Conservation (phyloP, 106 monocot genomes). For the Ottelia alismoides region DNA sequence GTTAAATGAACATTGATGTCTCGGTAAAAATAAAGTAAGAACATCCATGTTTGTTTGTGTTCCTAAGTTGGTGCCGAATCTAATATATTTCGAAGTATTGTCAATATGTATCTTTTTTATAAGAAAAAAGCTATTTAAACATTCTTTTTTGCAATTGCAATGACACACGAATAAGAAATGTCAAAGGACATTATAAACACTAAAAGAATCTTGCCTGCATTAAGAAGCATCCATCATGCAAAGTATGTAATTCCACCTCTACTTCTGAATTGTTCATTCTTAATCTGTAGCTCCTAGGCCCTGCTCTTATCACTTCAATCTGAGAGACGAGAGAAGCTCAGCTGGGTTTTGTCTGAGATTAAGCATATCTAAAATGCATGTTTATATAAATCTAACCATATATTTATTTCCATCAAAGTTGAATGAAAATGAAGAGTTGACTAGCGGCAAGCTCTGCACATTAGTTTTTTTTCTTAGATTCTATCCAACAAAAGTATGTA, state of each 20-base stretch:
- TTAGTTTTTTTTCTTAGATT: neutral
- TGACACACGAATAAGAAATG: too few species aligned
- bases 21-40: too few species aligned
- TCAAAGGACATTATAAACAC: neutral
- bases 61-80: too few species aligned
- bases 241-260: constrained; percentile 91
- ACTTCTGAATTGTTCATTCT: constrained; percentile 80
- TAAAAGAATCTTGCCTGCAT: constrained; percentile 62
- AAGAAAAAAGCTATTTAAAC: too few species aligned
- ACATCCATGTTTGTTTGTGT: too few species aligned
- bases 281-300: constrained; percentile 85
- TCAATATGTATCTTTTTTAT: too few species aligned
- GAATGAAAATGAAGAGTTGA: constrained; percentile 65
- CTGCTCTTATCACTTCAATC: constrained; percentile 92
- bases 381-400: constrained; percentile 35
- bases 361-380: neutral
- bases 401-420: constrained; percentile 99
- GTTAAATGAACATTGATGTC: too few species aligned
- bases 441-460: constrained; percentile 92
- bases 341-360: too few species aligned
- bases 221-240: constrained; percentile 89
- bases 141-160: too few species aligned
- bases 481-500: neutral
- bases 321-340: constrained; percentile 16
- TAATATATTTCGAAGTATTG: too few species aligned